Base-by-base conservation (phyloP, 495 filamentous ascomycete genomes). In the Immersiella caudata region DNA sequence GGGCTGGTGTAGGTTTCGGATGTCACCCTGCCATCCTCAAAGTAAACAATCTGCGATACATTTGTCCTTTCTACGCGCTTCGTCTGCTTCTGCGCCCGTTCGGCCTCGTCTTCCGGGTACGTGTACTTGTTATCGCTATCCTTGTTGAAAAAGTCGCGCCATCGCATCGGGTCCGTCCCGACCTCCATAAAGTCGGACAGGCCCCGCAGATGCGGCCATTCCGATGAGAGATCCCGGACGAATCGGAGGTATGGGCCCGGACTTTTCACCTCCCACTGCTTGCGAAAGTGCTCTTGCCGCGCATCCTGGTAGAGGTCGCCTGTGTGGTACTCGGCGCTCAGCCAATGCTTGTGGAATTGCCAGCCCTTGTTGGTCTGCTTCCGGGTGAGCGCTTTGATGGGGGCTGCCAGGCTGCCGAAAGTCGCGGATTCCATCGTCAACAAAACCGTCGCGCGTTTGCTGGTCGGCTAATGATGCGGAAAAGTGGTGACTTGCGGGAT, bases 171-270 rank as follows among this genome's bases (percentile, higher is more conserved):
- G 8, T 55, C 52, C 6, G 52, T 55, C 3, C 52, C 52, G 24
- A 55, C 52, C 52, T 55, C 52, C 52, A 55, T 55, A 12, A 55
- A 55, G 12, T 55, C 52, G 52, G 52, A 6, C 52, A 55, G 20
- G n/a, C 24, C 24, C 3, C 52, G 20, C 52, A 55, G 52, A 12
- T 55, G 52, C 52, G 52, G 52, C 52, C 52, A 55, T 55, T 55
- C 52, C 52, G n/a, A 22, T 12, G 52, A 55, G 6, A 55, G 7
- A 11, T 55, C 52, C 2, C 52, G 21, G 16, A 55, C 21, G n/a
- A 25, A 55, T 55, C 14, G 2, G 21, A 55, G 52, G 52, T 55
- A 55, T 2, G 52, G 52, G 2, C 14, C 7, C 21, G 52, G 52
- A 12, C 22, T n/a, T 6, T 14, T 22, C 7, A 26, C 52, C 12